Percentiles rank a stretch among this genome's conserved stretches.
Evolutionary conservation across 2,329 filamentous ascomycete genomes (phyloP).

Genomic region (Colletotrichum costaricense): DNA sequence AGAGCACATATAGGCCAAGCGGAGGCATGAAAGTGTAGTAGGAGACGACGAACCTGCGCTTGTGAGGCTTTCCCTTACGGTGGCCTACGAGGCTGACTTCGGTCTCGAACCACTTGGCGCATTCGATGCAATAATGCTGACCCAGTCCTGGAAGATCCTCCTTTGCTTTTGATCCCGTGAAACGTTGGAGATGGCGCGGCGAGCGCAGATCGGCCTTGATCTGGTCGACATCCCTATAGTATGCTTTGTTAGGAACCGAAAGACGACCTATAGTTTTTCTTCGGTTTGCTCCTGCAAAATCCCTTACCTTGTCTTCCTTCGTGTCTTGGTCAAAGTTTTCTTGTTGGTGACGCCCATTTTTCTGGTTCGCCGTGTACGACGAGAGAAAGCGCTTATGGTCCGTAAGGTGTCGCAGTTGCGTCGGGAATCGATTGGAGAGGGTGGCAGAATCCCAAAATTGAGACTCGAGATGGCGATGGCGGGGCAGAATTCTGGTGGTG

Average conservation of each 20-base stretch:
- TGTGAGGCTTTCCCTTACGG: conserved; percentile 90
- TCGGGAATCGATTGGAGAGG: not conserved
- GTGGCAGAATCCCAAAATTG: conserved; percentile 23
- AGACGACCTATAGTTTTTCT: not conserved
- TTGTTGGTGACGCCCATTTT: conserved; percentile 77
- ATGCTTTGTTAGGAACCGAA: conserved; percentile 4
- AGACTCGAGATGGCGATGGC: conserved; percentile 4
- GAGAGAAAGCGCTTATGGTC: not conserved
- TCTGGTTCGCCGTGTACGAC: not conserved
- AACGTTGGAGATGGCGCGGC: conserved; percentile 82
- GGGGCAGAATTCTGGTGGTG: conserved; percentile 22
- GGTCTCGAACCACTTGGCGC: conserved; percentile 95
- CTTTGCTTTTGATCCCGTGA: conserved; percentile 79
- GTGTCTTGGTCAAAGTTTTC: conserved; percentile 78
- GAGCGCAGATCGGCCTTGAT: conserved; percentile 85
- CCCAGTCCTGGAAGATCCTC: conserved; percentile 93
- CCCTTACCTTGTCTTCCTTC: conserved; percentile 73
- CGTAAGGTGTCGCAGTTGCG: not conserved
- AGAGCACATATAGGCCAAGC: not conserved
- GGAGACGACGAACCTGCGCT: conserved; percentile 73
- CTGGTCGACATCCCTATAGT: conserved; percentile 88
- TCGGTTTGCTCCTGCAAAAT: conserved; percentile 30
- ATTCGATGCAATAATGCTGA: conserved; percentile 88
- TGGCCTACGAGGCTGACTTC: conserved; percentile 81
- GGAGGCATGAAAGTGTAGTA: not conserved